A percentile compares a stretch with the other conserved stretches of the same genome.
Conservation (phyloP, 805 yeast species). For the Millerago galiae region DNA sequence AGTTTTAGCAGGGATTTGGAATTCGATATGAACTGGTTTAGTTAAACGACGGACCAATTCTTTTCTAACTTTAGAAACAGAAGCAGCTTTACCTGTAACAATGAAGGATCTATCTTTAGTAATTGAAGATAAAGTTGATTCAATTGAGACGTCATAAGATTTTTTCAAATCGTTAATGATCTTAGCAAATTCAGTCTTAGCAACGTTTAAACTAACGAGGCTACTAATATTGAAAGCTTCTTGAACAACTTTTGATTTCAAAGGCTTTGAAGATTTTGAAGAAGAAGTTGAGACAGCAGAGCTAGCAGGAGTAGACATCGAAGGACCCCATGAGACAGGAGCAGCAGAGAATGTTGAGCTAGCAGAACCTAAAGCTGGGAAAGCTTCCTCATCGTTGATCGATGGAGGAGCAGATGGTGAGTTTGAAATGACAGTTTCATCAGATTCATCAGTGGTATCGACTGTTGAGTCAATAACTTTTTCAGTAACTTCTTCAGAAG, state of each 20-base stretch:
- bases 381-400: constrained; percentile 47
- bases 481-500: constrained; percentile 1
- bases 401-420: constrained; percentile 28
- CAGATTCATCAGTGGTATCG: not conserved
- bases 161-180: constrained; percentile 58
- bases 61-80: constrained; percentile 64
- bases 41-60: constrained; percentile 72
- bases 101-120: constrained; percentile 78
- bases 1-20: constrained; percentile 69
- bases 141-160: constrained; percentile 59
- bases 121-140: constrained; percentile 72
- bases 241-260: constrained; percentile 55
- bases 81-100: constrained; percentile 65
- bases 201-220: constrained; percentile 57
- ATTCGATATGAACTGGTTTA: constrained; percentile 55
- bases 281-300: constrained; percentile 20
- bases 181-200: constrained; percentile 62
- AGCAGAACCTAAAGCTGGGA: constrained; percentile 60
- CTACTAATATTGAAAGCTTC: constrained; percentile 73
- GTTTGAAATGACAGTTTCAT: constrained; percentile 7
- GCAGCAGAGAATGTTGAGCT: constrained; percentile 24
- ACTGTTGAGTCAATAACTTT: not conserved
- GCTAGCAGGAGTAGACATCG: constrained; percentile 22
- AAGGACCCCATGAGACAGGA: constrained; percentile 37
- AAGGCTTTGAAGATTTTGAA: constrained; percentile 9